Evolutionary conservation across 1,139 yeast genomes (phyloP).

Genomic region (Kurtzmaniella natalensis): DNA sequence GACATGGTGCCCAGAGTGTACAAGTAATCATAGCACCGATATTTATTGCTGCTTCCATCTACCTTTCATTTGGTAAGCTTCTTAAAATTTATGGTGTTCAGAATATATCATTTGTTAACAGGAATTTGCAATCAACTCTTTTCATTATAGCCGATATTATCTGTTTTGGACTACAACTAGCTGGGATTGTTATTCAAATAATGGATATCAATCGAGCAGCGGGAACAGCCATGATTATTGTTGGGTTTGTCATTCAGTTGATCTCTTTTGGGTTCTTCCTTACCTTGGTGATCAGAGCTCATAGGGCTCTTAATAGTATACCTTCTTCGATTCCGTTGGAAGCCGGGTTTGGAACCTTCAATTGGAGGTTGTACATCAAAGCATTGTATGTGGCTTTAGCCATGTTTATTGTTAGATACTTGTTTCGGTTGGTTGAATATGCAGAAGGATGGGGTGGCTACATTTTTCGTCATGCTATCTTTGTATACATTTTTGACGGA

Average conservation of each 20-base stretch:
- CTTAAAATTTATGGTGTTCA: neutral
- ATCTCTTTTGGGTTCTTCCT: constrained; percentile 1
- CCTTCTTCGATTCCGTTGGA: too few relatives aligned
- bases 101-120: constrained; percentile 1
- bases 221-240: constrained; percentile 2
- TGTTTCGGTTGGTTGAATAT: constrained; percentile 3
- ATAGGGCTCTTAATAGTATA: too few relatives aligned
- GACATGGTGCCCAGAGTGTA: constrained; percentile 4
- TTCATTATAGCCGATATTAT: constrained; percentile 1
- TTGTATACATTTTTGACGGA: constrained; percentile 2
- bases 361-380: neutral
- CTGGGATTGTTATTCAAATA: constrained; percentile 1
- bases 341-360: neutral
- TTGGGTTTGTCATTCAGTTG: constrained; percentile 6
- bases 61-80: constrained; percentile 4
- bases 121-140: neutral
- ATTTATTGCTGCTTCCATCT: constrained; percentile 6
- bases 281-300: neutral
- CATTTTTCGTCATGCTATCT: constrained; percentile 3
- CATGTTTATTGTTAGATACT: constrained; percentile 2
- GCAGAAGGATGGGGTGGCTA: constrained; percentile 5
- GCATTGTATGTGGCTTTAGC: neutral
- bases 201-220: constrained; percentile 1
- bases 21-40: constrained; percentile 6
- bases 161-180: neutral